Conservation (phyloP, 148 eudicot genomes). For the Salicornia ramosissima region DNA sequence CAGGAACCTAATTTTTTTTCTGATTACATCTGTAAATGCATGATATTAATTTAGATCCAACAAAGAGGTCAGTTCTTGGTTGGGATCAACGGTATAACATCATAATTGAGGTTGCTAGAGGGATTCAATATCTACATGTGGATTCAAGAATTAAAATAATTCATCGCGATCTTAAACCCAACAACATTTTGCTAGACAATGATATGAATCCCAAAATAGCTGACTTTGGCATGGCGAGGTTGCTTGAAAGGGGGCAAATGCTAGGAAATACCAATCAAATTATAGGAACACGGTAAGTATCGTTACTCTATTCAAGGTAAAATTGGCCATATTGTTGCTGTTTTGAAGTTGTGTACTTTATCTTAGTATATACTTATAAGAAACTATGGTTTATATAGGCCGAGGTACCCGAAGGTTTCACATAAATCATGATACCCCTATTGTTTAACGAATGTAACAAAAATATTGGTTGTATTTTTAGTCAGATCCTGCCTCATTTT, state of each 20-base stretch:
- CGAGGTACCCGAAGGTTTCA: no score
- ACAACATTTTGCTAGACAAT: slow-evolving; percentile 57
- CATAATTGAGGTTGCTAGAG: slow-evolving; percentile 59
- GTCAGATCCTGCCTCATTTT: no score
- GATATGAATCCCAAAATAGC: slow-evolving; percentile 53
- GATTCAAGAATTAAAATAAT: slow-evolving; percentile 45
- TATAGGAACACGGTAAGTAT: neutral
- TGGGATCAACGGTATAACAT: slow-evolving; percentile 54
- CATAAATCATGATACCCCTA: no score
- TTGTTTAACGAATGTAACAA: no score
- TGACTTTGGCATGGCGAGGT: slow-evolving; percentile 66
- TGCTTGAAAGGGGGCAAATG: slow-evolving; percentile 44
- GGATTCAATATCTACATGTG: slow-evolving; percentile 57
- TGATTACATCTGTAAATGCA: no score
- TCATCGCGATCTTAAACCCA: slow-evolving; percentile 65
- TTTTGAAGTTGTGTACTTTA: no score
- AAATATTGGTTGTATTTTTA: no score
- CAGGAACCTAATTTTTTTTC: no score
- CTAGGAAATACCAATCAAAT: slow-evolving; percentile 47
- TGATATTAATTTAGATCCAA: slow-evolving; percentile 34
- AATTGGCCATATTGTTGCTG: no score
- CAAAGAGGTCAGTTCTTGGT: slow-evolving; percentile 23
- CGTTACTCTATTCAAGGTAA: no score
- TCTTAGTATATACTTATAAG: no score
- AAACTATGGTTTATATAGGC: no score